phyloP scores from a whole-genome alignment of 768 basidiomycete genomes.

The Russula sp. region DNA sequence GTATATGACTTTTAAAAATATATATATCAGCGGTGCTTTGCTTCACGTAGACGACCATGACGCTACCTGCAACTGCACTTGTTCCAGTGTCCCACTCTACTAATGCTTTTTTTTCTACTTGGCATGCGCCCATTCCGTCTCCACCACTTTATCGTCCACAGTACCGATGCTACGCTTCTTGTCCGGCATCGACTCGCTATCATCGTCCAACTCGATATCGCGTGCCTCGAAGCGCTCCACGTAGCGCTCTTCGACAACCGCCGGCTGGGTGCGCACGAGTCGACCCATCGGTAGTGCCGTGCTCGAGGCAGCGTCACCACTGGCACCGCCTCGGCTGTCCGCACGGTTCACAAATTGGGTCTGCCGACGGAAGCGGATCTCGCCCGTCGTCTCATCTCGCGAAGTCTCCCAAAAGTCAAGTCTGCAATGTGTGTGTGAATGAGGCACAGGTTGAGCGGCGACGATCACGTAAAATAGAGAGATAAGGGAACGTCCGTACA shows the following conservation, averaged over 20 bases:
- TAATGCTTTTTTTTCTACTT: not conserved
- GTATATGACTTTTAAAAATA: not conserved
- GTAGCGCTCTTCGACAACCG: conserved; percentile 10
- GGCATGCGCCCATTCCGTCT: conserved; percentile 12
- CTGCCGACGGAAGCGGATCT: conserved; percentile 30
- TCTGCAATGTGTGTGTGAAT: conserved; percentile 5
- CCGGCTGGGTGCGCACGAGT: conserved; percentile 20
- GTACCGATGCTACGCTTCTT: not conserved
- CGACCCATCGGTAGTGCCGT: conserved; percentile 26
- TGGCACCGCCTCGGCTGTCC: not conserved
- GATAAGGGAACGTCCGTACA: conserved; percentile 14
- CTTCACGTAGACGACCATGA: too few species aligned
- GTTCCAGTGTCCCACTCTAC: not conserved
- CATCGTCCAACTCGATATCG: conserved; percentile 27
- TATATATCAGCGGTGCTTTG: not conserved
- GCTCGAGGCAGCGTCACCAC: not conserved
- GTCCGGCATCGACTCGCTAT: conserved; percentile 5
- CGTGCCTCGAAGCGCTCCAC: conserved; percentile 30
- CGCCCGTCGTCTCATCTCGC: conserved; percentile 25
- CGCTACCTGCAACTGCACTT: too few species aligned
- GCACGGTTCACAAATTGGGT: conserved; percentile 16
- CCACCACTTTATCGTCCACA: not conserved
- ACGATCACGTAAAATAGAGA: not conserved
- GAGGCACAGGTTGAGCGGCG: not conserved
- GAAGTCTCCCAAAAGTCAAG: conserved; percentile 30